Conservation (phyloP, 2,329 filamentous ascomycete species). For the Diaporthe sp. region DNA sequence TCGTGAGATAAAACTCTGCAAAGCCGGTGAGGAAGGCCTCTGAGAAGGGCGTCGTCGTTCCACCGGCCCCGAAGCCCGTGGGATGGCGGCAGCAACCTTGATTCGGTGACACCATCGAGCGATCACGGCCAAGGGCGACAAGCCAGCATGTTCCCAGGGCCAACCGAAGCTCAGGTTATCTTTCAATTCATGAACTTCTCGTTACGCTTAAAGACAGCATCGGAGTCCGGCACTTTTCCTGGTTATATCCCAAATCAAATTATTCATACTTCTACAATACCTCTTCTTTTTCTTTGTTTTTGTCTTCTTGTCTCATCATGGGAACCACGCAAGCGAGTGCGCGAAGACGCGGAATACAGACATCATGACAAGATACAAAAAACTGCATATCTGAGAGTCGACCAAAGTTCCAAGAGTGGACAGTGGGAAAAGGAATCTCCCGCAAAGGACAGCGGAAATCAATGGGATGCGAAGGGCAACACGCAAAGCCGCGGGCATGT, state of each 20-base stretch:
- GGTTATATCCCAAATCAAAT: constrained; percentile 34
- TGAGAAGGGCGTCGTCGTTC: constrained; percentile 58
- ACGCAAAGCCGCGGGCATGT: not conserved
- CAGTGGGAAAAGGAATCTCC: not conserved
- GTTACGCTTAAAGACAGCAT: constrained; percentile 37
- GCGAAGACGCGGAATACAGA: constrained; percentile 27
- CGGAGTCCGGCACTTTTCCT: constrained; percentile 34
- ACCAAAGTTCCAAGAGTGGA: not conserved
- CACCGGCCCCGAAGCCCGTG: constrained; percentile 33
- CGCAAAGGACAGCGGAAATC: not conserved
- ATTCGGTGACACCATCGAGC: constrained; percentile 38
- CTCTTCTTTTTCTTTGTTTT: constrained; percentile 4
- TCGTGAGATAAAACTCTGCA: constrained; percentile 96
- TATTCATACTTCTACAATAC: constrained; percentile 27
- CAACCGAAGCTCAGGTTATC: constrained; percentile 28
- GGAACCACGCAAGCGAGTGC: constrained; percentile 4
- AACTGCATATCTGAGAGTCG: constrained; percentile 11
- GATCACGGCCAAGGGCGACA: constrained; percentile 29
- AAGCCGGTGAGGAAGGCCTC: constrained; percentile 94
- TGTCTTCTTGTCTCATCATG: not conserved
- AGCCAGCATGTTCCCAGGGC: constrained; percentile 32
- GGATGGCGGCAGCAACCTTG: constrained; percentile 40
- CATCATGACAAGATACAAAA: constrained; percentile 21
- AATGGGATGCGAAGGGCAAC: not conserved
- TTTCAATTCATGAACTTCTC: constrained; percentile 31